phyloP scores from a whole-genome alignment of 352 stramenopile genomes.

The Pythium coloratum region DNA sequence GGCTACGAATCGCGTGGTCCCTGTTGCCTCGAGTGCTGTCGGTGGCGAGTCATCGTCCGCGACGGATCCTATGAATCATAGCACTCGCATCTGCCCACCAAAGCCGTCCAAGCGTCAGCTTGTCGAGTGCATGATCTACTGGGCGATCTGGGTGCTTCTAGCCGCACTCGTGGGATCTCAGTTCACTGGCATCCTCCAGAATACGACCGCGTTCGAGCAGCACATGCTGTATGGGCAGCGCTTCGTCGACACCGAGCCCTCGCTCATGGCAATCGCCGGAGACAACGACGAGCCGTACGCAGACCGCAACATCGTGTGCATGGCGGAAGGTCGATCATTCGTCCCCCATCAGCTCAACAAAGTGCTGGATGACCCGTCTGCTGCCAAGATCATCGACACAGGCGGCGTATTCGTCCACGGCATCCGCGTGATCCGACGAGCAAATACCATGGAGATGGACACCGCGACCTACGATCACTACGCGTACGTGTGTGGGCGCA shows the following conservation, averaged over 20 bases:
- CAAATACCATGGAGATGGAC: background rate
- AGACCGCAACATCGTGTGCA: constrained; percentile 37
- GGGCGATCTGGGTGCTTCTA: constrained; percentile 29
- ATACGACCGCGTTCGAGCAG: constrained; percentile 4
- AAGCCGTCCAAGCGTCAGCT: constrained; percentile 8
- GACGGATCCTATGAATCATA: background rate
- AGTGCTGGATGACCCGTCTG: constrained; percentile 6
- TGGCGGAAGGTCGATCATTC: constrained; percentile 21
- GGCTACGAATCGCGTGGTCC: background rate
- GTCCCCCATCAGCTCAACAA: constrained; percentile 29
- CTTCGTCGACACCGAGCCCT: background rate
- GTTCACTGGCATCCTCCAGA: constrained; percentile 25
- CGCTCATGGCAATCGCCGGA: constrained; percentile 19
- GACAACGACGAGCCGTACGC: constrained; percentile 40
- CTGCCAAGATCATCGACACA: constrained; percentile 6
- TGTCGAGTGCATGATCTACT: constrained; percentile 27
- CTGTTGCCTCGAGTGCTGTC: background rate
- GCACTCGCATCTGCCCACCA: background rate
- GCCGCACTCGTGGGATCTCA: constrained; percentile 25
- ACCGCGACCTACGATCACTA: constrained; percentile 4
- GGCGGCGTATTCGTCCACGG: constrained; percentile 16
- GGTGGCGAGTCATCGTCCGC: background rate
- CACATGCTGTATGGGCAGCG: constrained; percentile 7
- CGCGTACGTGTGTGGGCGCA: constrained; percentile 9
- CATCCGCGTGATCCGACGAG: constrained; percentile 24